Evolutionary conservation across 208 protist species (phyloP).

Genomic region (Jaenimonas drosophilae): DNA sequence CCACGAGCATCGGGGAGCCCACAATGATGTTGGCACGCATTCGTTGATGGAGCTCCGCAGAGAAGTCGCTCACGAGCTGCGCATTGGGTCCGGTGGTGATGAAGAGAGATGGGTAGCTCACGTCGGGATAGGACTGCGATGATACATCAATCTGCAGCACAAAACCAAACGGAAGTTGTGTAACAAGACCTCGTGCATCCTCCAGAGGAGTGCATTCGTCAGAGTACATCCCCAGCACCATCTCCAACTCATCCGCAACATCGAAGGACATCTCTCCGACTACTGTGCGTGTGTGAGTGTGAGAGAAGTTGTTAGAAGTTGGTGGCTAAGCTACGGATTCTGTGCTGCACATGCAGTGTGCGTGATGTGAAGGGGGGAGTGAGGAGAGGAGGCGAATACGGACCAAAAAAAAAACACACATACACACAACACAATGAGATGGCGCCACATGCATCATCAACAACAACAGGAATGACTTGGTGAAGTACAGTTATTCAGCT

Average conservation of each 20-base stretch:
- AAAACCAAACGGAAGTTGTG: conserved; percentile 58
- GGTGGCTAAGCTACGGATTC: too few relatives aligned
- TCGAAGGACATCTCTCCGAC: too few relatives aligned
- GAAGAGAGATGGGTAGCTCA: conserved; percentile 37
- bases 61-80: conserved; percentile 29
- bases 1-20: conserved; percentile 45
- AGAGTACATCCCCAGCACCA: conserved; percentile 60
- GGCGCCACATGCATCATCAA: neutral
- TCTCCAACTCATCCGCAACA: conserved; percentile 45
- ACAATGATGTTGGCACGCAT: conserved; percentile 48
- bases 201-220: too few relatives aligned
- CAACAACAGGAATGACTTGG: too few relatives aligned
- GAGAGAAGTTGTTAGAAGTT: too few relatives aligned
- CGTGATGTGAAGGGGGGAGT: too few relatives aligned
- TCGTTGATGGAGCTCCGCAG: conserved; percentile 15
- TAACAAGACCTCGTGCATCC: too few relatives aligned
- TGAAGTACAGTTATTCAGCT: too few relatives aligned
- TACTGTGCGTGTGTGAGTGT: too few relatives aligned
- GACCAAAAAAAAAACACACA: neutral
- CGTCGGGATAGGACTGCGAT: conserved; percentile 47
- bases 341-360: too few relatives aligned
- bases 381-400: neutral
- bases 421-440: neutral
- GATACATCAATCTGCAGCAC: conserved; percentile 56
- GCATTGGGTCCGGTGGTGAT: conserved; percentile 47